Base-by-base conservation (phyloP, 164 flowering plant species). In the Saururus chinensis region DNA sequence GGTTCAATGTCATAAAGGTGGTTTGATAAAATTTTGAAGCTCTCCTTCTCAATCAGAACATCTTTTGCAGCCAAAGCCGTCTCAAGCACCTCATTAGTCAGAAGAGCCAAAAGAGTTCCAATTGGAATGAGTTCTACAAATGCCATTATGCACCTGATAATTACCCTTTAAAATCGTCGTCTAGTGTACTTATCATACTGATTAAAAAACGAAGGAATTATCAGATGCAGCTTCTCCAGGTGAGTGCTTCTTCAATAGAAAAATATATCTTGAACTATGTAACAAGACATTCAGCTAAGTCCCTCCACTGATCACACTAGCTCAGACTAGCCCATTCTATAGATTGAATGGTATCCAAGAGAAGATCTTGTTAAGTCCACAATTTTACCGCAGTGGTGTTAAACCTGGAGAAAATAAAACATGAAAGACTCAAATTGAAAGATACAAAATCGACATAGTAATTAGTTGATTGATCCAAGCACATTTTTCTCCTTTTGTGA, bases 41-140 rank as follows among this genome's bases (percentile, higher is more conserved):
- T 81, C 49, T 80, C 88, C 66, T 81, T 83, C 71, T 80, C 85
- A 56, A 80, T 60, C 4, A 82, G 60, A 61, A 87, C 78, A 71
- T 84, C 87, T 12, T 71, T 79, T 24, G 93, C 93, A 48, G 89
- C 88, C 61, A 69, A 60, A 40, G 85, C 88, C 45, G 89, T 87
- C 70, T 80, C 79, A 3, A 83, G 22, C 42, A 84, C 80, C 72
- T 84, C 81, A 49, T 61, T 73, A 48, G 82, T 76, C 57, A 83
- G 63, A 37, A 81, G 72, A 40, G 86, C 72, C 71, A 87, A 73
- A 41, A 83, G 59, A 10, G 89, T 78, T n/a, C 93, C 93, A 5
- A 87, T 75, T 0, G 93, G 93, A 54, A 83, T 53, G 14, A 84
- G 73, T 69, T 80, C 86, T 45, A 67, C 41, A 62, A 59, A 40